A percentile compares a stretch with the other conserved stretches of the same genome.
phyloP scores from a whole-genome alignment of 257 asterid genomes.

The Nicotiana tabacum region DNA sequence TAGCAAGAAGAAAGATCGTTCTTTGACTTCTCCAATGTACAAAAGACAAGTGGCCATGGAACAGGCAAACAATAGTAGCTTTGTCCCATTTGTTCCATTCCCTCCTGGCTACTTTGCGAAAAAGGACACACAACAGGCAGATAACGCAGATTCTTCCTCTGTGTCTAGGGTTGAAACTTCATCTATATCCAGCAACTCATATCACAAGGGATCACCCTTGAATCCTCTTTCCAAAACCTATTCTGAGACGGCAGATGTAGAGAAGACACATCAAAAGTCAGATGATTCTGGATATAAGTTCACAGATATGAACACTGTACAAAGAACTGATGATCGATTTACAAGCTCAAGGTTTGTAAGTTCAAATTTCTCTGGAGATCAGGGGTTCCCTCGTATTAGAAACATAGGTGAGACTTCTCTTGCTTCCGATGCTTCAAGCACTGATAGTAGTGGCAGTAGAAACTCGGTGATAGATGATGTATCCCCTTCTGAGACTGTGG shows the following conservation, averaged over 20 bases:
- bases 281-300: slow-evolving; percentile 11
- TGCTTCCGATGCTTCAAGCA: slow-evolving; percentile 7
- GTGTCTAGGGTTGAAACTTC: slow-evolving; percentile 20
- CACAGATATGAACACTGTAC: slow-evolving; percentile 7
- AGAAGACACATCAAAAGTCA: slow-evolving; percentile 14
- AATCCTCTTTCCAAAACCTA: not conserved
- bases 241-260: not conserved
- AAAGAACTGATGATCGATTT: slow-evolving; percentile 9
- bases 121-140: slow-evolving; percentile 39
- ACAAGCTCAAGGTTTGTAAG: slow-evolving; percentile 14
- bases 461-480: slow-evolving; percentile 19
- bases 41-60: slow-evolving; percentile 66
- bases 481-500: slow-evolving; percentile 3
- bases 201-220: not conserved
- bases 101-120: slow-evolving; percentile 89
- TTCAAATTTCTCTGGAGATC: slow-evolving; percentile 19
- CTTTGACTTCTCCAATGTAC: slow-evolving; percentile 71
- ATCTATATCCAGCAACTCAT: slow-evolving; percentile 16
- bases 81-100: slow-evolving; percentile 89
- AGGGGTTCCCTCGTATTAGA: slow-evolving; percentile 11
- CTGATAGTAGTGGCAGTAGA: slow-evolving; percentile 8
- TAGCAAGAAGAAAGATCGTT: slow-evolving; percentile 69
- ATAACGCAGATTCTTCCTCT: slow-evolving; percentile 21
- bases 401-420: slow-evolving; percentile 14
- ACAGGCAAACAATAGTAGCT: slow-evolving; percentile 48